phyloP scores from a whole-genome alignment of 2,329 filamentous ascomycete species.

The Diaporthe velutina region DNA sequence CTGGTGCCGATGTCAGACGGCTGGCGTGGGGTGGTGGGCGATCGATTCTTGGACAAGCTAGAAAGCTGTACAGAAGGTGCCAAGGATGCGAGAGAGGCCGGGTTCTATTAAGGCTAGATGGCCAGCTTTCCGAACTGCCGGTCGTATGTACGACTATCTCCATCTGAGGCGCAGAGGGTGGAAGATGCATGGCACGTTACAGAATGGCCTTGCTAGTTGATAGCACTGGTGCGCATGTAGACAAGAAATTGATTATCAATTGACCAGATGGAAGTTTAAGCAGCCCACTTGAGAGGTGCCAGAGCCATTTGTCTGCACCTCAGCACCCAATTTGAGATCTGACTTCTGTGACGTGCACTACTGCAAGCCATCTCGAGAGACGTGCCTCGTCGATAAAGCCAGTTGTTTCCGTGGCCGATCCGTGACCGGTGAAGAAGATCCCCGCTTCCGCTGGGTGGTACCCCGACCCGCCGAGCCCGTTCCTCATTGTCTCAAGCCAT shows the following conservation, averaged over 20 bases:
- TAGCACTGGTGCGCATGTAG: conserved; percentile 15
- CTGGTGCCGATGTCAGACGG: conserved; percentile 24
- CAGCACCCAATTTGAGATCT: conserved; percentile 4
- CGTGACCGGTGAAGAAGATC: conserved; percentile 26
- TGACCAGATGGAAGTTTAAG: neutral
- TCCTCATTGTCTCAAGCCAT: conserved; percentile 22
- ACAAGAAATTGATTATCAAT: conserved; percentile 24
- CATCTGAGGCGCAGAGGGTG: neutral
- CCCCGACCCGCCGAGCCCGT: conserved; percentile 5
- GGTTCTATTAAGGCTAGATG: neutral
- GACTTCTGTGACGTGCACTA: conserved; percentile 25
- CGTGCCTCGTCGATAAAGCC: conserved; percentile 20
- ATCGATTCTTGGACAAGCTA: neutral
- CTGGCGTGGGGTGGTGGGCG: neutral
- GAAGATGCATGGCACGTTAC: conserved; percentile 22
- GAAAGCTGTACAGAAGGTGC: neutral
- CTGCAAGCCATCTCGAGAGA: conserved; percentile 7
- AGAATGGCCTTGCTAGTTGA: neutral
- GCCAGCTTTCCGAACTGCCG: neutral
- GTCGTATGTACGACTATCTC: conserved; percentile 11
- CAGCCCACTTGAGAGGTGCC: neutral
- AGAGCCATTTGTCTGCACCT: conserved; percentile 1
- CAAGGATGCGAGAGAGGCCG: neutral
- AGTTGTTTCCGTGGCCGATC: conserved; percentile 25
- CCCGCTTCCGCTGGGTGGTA: conserved; percentile 9